Percentiles rank a stretch among this genome's conserved stretches.
Conservation (phyloP, 805 yeast species). For the Yarrowia phangngaensis region DNA sequence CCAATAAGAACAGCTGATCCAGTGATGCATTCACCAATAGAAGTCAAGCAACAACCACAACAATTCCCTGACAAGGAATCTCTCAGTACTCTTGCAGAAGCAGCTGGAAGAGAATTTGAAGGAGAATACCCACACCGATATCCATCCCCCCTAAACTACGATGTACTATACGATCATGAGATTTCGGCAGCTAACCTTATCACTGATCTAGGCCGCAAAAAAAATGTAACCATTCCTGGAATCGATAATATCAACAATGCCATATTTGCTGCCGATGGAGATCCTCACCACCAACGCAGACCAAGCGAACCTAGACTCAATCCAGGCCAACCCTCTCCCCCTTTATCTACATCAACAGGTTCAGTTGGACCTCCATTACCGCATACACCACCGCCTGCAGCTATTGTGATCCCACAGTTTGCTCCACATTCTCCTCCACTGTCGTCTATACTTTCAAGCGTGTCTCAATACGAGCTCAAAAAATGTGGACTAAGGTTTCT, state of each 20-base stretch:
- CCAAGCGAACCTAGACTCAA: too few relatives aligned
- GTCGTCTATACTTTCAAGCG: constrained; percentile 29
- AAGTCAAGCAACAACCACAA: neutral
- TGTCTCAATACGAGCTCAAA: constrained; percentile 29
- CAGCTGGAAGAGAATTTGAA: constrained; percentile 20
- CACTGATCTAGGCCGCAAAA: constrained; percentile 19
- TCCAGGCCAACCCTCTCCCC: constrained; percentile 20
- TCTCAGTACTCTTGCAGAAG: constrained; percentile 14
- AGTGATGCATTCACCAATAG: constrained; percentile 9
- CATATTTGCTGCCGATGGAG: constrained; percentile 10
- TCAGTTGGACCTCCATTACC: constrained; percentile 7
- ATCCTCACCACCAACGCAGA: constrained; percentile 5
- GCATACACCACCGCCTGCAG: constrained; percentile 14
- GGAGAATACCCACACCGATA: constrained; percentile 11
- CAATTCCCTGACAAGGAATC: constrained; percentile 18
- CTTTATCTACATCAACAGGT: constrained; percentile 28
- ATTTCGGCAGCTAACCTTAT: constrained; percentile 19
- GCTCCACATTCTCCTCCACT: constrained; percentile 28
- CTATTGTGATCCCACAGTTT: constrained; percentile 7
- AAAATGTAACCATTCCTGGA: constrained; percentile 15
- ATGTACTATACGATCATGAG: constrained; percentile 23
- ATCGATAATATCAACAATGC: constrained; percentile 22
- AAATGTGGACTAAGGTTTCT: constrained; percentile 27
- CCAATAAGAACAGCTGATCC: constrained; percentile 4
- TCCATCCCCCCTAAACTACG: constrained; percentile 22